Evolutionary conservation across 768 basidiomycete species (phyloP).

Genomic region (Podaxis sp.): DNA sequence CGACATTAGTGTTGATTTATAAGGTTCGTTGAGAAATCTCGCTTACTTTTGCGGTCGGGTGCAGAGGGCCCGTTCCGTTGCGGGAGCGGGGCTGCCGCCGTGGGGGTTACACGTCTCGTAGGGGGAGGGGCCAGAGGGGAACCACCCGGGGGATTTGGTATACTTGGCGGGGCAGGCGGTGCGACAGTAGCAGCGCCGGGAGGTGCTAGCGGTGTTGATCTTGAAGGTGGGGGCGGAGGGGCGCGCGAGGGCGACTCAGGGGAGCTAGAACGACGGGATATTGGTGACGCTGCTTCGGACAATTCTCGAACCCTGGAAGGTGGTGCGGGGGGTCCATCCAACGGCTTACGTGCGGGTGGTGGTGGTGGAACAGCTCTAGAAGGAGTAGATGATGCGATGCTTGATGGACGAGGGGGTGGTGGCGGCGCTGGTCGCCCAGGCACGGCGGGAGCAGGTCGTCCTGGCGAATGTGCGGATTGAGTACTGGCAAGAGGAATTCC

Average conservation of each 20-base stretch:
- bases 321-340: slow-evolving; percentile 19
- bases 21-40: slow-evolving; percentile 14
- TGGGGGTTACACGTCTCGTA: slow-evolving; percentile 23
- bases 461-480: slow-evolving; percentile 25
- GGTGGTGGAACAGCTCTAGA: slow-evolving; percentile 42
- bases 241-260: slow-evolving; percentile 10
- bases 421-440: slow-evolving; percentile 23
- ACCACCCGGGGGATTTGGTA: slow-evolving; percentile 21
- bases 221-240: slow-evolving; percentile 14
- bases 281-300: slow-evolving; percentile 10
- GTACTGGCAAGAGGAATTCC: slow-evolving; percentile 29
- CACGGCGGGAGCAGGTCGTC: slow-evolving; percentile 18
- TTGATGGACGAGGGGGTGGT: slow-evolving; percentile 40
- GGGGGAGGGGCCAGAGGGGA: slow-evolving; percentile 33
- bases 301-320: slow-evolving; percentile 20
- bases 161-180: slow-evolving; percentile 40
- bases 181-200: slow-evolving; percentile 23
- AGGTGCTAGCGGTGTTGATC: slow-evolving; percentile 26
- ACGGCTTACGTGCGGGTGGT: slow-evolving; percentile 26
- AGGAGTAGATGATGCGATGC: slow-evolving; percentile 23
- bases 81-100: slow-evolving; percentile 16
- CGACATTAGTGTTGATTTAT: slow-evolving; percentile 15
- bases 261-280: slow-evolving; percentile 4
- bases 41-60: slow-evolving; percentile 51
- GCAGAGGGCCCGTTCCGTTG: slow-evolving; percentile 15